Evolutionary conservation across 768 basidiomycete genomes (phyloP), one percentile per base, ranked within the genome.

Genomic region (Inosperma sp.): DNA sequence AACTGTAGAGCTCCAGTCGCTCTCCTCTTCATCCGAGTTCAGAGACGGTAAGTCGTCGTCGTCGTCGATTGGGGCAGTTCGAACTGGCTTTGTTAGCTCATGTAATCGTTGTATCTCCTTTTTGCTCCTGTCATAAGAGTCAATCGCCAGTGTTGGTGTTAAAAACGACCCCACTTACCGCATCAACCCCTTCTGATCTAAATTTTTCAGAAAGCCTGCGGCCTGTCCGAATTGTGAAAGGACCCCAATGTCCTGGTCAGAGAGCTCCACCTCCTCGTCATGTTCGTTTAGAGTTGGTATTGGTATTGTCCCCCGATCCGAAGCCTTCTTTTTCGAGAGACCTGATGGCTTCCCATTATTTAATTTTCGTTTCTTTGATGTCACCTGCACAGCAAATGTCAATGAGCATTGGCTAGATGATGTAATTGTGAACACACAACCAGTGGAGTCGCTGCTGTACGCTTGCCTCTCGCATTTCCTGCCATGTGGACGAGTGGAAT

Each of bases 181-280:
- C 54, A 88, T 75, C 51, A 97, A 87, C n/a, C 81, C 87, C 58
- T 80, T 82, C 54, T 78, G 75, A 66, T 97, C 92, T 48, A 96
- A 68, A 17, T 69, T 71, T 26, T 76, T 69, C 53, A 97, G 68
- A 68, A 97, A 97, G 26, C 74, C 70, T 27, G 76, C 74, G 2
- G 81, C 76, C 19, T 71, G 72, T 17, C 85, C 79, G 58, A 83
- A 88, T 57, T 83, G 79, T 48, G 79, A 71, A 21, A 91, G 66
- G 42, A 86, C 65, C n/a, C 78, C 80, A 27, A 83, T 68, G 53
- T 86, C 88, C 52, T 84, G 80, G 29, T 86, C 85, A n/a, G 81
- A 84, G 14, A 88, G 65, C 10, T 79, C 75, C 3, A 73, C 59
- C 26, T 80, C 81, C 29, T 81, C 81, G 13, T 78, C 77, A 14